Evolutionary conservation across 2,329 filamentous ascomycete species (phyloP).

Genomic region (Setomelanomma holmii): DNA sequence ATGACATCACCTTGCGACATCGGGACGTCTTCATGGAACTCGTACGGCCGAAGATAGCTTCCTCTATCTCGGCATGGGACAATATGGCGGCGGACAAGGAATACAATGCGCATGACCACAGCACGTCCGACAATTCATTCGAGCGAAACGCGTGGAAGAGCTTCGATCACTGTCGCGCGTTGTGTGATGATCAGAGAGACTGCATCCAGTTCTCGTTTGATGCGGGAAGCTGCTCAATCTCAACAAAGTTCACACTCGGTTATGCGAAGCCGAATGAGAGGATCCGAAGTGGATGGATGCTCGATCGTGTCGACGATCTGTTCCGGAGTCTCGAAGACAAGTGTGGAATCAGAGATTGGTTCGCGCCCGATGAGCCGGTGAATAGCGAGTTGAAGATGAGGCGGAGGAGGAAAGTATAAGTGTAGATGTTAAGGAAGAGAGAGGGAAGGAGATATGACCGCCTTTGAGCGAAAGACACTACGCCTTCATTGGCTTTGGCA

Average conservation of each 20-base stretch:
- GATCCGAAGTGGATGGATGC: constrained; percentile 45
- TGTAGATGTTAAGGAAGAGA: not conserved
- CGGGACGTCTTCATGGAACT: constrained; percentile 47
- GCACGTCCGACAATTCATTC: constrained; percentile 21
- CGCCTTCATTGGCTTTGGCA: constrained; percentile 2
- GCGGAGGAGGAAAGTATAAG: constrained; percentile 13
- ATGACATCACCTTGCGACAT: constrained; percentile 44
- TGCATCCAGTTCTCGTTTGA: constrained; percentile 48
- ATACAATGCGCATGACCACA: constrained; percentile 44
- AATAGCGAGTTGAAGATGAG: constrained; percentile 23
- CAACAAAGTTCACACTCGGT: constrained; percentile 39
- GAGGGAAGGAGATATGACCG: too few species aligned
- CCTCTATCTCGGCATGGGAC: constrained; percentile 39
- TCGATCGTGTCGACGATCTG: constrained; percentile 43
- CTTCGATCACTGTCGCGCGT: constrained; percentile 41
- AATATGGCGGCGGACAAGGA: constrained; percentile 47
- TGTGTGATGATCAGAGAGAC: constrained; percentile 41
- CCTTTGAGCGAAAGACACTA: constrained; percentile 1
- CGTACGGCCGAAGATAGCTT: constrained; percentile 38
- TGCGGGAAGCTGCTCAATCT: constrained; percentile 40
- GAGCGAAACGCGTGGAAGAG: constrained; percentile 46
- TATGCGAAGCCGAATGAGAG: constrained; percentile 38
- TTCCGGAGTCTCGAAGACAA: constrained; percentile 40
- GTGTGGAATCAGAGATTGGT: constrained; percentile 46
- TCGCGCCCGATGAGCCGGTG: constrained; percentile 30